Evolutionary conservation across 257 asterid species (phyloP).

Genomic region (Petunia secreta): DNA sequence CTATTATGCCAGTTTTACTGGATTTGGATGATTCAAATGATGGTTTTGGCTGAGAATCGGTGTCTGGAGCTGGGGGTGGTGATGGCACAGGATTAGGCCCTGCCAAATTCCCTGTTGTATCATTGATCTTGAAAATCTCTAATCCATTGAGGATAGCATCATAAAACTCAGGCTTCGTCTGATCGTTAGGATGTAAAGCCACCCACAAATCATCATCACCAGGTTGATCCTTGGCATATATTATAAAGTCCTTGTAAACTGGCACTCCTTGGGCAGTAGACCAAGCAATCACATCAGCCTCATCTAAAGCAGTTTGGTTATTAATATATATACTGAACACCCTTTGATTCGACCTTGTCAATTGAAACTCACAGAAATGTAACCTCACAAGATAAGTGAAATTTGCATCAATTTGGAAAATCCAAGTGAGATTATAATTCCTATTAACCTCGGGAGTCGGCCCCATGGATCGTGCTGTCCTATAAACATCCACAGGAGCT

Average conservation of each 20-base stretch:
- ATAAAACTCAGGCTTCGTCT: constrained; percentile 50
- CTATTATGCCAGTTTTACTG: constrained; percentile 33
- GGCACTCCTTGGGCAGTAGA: constrained; percentile 52
- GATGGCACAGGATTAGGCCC: constrained; percentile 63
- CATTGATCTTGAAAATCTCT: constrained; percentile 73
- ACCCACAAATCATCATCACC: constrained; percentile 49
- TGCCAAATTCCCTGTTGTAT: constrained; percentile 55
- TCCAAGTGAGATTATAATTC: constrained; percentile 78
- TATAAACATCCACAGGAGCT: constrained; percentile 60
- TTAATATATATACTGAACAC: constrained; percentile 61
- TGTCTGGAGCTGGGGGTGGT: not conserved
- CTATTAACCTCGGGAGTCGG: constrained; percentile 48
- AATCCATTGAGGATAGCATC: constrained; percentile 72
- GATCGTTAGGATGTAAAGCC: constrained; percentile 57
- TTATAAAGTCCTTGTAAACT: constrained; percentile 54
- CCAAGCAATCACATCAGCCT: constrained; percentile 64
- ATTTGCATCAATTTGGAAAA: constrained; percentile 54
- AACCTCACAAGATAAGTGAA: constrained; percentile 75
- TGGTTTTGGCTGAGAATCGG: not conserved
- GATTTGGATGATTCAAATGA: constrained; percentile 28
- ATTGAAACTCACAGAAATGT: constrained; percentile 68
- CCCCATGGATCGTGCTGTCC: constrained; percentile 67
- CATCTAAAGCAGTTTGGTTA: constrained; percentile 54
- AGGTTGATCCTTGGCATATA: constrained; percentile 35
- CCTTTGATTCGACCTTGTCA: constrained; percentile 59